Evolutionary conservation across 768 basidiomycete species (phyloP), one percentile per base, ranked within the genome.

Genomic region (Myochromella boudieri): DNA sequence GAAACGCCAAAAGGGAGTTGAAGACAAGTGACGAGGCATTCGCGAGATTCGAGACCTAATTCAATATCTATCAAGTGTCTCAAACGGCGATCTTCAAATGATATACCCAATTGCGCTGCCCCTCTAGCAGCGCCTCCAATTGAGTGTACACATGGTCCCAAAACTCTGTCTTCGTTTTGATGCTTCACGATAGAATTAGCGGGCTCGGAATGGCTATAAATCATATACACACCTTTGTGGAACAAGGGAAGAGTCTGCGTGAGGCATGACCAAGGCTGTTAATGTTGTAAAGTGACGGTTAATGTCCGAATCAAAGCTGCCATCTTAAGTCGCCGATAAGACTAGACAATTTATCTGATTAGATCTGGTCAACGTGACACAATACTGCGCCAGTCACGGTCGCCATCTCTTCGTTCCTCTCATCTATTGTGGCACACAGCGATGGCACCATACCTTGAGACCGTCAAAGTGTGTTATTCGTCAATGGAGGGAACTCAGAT

Each of bases 11-110:
- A 37, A 94, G 76, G 9, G 88, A 76, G 56, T 85, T 82, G 70
- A 82, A 95, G 33, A 97, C 77, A 42, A 95, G 66, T 6, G 91
- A 83, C 20, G 91, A 80, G 0, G 90, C 78, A 61, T 95, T 95
- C 33, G 91, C 81, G 17, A 93, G 75, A 62, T 92, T 93, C n/a
- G 92, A 81, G 32, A 95, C 76, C 90, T 92, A 56, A 17, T 22
- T 36, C 18, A 37, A 12, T 21, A n/a, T 37, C 12, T 7, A 44
- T 25, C 27, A 44, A n/a, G 18, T 17, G 18, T 11, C 2, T 27
- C 24, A 17, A 18, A 29, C 28, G 33, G 8, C 25, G 20, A 18
- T 6, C 14, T 12, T 9, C n/a, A 45, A 27, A 27, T 42, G 42
- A 54, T 74, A 52, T 65, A 92, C 93, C 93, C 91, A 95, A 60